A percentile compares a stretch with the other conserved stretches of the same genome.
phyloP scores from a whole-genome alignment of 202 grass and related monocot species.

The Elaeis oleifera region DNA sequence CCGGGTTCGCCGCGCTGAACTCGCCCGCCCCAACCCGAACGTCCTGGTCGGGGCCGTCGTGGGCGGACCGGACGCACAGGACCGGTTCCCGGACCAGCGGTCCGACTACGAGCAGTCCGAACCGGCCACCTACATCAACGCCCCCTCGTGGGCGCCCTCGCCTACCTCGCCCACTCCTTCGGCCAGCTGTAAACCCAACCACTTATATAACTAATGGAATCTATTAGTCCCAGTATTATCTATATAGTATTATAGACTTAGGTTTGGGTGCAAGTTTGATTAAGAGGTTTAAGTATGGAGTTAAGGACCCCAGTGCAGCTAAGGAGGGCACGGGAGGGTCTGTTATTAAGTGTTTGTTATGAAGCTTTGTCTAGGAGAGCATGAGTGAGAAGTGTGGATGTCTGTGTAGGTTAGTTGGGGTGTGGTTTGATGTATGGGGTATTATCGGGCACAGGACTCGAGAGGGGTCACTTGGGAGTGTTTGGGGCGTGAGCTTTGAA shows the following conservation, averaged over 20 bases:
- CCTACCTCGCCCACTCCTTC: conserved; percentile 74
- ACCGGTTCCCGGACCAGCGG: conserved; percentile 60
- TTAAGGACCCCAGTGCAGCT: conserved; percentile 27
- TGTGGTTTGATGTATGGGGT: no score
- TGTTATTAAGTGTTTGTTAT: background rate
- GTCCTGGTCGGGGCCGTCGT: conserved; percentile 63
- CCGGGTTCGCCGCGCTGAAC: conserved; percentile 60
- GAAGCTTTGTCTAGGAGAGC: background rate
- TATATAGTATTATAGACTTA: no score
- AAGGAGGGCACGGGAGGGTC: conserved; percentile 40
- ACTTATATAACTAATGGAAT: no score
- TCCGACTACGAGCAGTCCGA: conserved; percentile 74
- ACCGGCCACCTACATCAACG: conserved; percentile 88
- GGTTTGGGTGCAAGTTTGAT: no score
- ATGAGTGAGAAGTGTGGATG: background rate
- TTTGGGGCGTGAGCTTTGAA: no score
- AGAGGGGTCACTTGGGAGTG: no score
- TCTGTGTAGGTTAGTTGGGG: no score
- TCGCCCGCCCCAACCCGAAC: conserved; percentile 55
- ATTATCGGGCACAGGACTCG: no score
- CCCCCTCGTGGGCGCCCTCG: conserved; percentile 76
- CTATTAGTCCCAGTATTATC: no score
- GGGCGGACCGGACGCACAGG: conserved; percentile 53
- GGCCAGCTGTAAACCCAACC: conserved; percentile 44
- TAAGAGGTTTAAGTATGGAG: conserved; percentile 10